These are phyloP conservation scores for Hanseniaspora meyeri DNA, from an alignment of 805 yeast species.

Conservation along the genomic window DNA sequence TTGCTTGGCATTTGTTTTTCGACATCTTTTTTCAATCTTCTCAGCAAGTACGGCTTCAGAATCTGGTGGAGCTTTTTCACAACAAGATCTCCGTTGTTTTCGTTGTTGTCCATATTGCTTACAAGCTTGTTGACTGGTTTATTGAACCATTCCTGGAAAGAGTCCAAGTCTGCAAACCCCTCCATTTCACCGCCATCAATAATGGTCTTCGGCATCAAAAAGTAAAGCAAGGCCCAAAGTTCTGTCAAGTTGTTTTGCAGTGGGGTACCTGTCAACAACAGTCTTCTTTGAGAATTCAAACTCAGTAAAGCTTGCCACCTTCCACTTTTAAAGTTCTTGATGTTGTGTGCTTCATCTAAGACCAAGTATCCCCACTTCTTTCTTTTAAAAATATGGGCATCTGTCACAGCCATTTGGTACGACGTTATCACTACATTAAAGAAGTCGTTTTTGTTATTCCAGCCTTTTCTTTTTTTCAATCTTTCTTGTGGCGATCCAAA, in stretches of 20 bases:
- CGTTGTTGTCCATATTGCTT: constrained; percentile 28
- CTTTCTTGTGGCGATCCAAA: constrained; percentile 96
- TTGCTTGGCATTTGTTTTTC: constrained; percentile 99
- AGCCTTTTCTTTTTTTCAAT: constrained; percentile 87
- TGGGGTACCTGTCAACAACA: constrained; percentile 92
- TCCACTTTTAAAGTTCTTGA: constrained; percentile 88
- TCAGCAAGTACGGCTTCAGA: constrained; percentile 75
- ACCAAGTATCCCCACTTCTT: constrained; percentile 95
- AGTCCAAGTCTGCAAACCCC: constrained; percentile 91
- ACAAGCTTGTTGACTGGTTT: constrained; percentile 86
- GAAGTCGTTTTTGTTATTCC: constrained; percentile 82
- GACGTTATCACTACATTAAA: constrained; percentile 96
- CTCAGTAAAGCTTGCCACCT: constrained; percentile 94
- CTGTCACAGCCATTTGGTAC: constrained; percentile 94
- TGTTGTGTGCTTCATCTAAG: constrained; percentile 94
- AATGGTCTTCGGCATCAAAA: constrained; percentile 88
- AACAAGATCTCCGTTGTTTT: constrained; percentile 69
- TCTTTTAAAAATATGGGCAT: constrained; percentile 83
- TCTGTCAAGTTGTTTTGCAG: constrained; percentile 89
- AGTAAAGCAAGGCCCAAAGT: constrained; percentile 88
- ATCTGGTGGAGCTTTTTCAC: constrained; percentile 87
- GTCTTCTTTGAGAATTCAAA: constrained; percentile 80
- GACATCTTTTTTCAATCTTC: constrained; percentile 90
- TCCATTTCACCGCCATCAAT: constrained; percentile 42
- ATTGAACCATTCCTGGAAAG: constrained; percentile 98